These are phyloP conservation scores for Leishmania mexicana DNA, from an alignment of 208 protist species.

Conservation along the genomic window DNA sequence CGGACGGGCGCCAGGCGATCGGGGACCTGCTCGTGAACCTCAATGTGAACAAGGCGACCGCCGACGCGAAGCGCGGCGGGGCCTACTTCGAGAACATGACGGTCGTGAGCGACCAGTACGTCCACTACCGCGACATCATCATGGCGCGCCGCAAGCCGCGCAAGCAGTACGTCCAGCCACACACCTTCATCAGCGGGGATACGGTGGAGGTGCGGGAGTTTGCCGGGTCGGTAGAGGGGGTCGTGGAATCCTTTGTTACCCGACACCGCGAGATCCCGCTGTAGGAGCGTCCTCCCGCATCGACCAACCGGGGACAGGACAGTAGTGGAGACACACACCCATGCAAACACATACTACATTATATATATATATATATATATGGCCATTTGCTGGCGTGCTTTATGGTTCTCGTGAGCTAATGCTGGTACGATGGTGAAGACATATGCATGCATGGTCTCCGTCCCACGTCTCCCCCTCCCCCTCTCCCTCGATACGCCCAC, in stretches of 20 bases:
- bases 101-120: constrained; percentile 56
- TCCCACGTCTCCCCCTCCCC: too few relatives aligned
- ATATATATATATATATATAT: not conserved
- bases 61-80: constrained; percentile 51
- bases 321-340: not conserved
- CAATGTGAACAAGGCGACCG: constrained; percentile 84
- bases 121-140: constrained; percentile 76
- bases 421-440: not conserved
- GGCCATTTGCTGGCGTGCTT: not conserved
- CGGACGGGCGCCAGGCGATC: constrained; percentile 73
- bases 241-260: constrained; percentile 51
- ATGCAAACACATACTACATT: too few relatives aligned
- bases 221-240: constrained; percentile 52
- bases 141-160: constrained; percentile 85
- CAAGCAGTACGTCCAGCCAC: constrained; percentile 86
- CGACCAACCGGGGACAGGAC: not conserved
- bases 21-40: constrained; percentile 73
- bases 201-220: constrained; percentile 63
- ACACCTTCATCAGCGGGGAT: constrained; percentile 55
- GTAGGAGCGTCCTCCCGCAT: constrained; percentile 16
- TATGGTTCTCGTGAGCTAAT: not conserved
- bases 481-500: not conserved
- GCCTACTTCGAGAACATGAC: constrained; percentile 72
- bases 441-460: too few relatives aligned
- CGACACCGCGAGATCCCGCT: constrained; percentile 65